Evolutionary conservation across 148 eudicot species (phyloP), one percentile per base, ranked within the genome.

Genomic region (Camellia sinensis): DNA sequence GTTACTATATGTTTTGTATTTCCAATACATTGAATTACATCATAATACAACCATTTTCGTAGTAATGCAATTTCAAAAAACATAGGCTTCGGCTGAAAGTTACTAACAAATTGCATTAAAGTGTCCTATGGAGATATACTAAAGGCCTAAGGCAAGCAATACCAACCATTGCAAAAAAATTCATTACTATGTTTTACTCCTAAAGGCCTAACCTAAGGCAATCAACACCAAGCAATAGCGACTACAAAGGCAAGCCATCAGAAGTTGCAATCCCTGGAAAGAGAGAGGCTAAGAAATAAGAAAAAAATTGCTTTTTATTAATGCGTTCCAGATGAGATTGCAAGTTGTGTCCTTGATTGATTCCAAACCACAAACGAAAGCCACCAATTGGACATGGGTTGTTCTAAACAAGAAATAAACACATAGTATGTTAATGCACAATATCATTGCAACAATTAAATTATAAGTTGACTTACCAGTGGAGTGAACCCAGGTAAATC

Each of bases 401-500:
- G 1, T 44, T n/a, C 18, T n/a, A 37, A 52, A 52, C 40, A 78
- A 2, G 6, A 46, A 22, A 53, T 21, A 45, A 43, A 17, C 59
- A 54, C 19, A 13, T 22, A n/a, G 43, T 45, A 50, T 17, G 19
- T 44, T 54, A 56, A 4, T 6, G 53, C 15, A 7, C 13, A 50
- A 18, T 15, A 8, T 3, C 2, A n/a, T 62, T 8, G 48, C 44
- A 48, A 19, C 40, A 48, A 29, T 59, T 70, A 61, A 29, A 41
- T n/a, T 14, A 29, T 48, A 81, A 80, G 73, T 67, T 46, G 80
- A 84, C 97, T 93, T 80, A 95, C 98, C 72, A 97, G 98, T 71
- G 97, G 97, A 81, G 97, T 91, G 67, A 50, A 82, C 59, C 84
- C 88, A 44, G 98, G 98, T 81, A 95, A 83, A 43, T 80, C 86